phyloP scores from a whole-genome alignment of 495 filamentous ascomycete species.

The Annulohypoxylon moriforme region DNA sequence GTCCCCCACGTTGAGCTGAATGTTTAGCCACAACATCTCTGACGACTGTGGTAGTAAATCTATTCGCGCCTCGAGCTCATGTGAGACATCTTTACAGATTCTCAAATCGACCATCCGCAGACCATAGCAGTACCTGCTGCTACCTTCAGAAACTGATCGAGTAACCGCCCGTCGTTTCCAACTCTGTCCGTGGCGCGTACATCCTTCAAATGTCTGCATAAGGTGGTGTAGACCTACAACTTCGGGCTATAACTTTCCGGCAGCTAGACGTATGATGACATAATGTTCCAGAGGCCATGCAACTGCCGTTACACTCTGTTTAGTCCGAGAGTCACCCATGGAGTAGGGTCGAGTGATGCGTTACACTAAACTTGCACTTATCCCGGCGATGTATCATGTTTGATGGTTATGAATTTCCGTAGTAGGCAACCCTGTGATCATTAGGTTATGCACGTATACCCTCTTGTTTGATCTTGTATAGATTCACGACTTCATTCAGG shows the following conservation, averaged over 20 bases:
- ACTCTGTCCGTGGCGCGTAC: background rate
- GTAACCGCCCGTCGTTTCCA: background rate
- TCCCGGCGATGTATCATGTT: conserved; percentile 11
- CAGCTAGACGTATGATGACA: conserved; percentile 32
- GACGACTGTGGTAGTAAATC: conserved; percentile 9
- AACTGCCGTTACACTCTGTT: conserved; percentile 35
- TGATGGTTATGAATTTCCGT: background rate
- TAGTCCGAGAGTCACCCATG: conserved; percentile 7
- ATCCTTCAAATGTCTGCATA: background rate
- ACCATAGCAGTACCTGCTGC: background rate
- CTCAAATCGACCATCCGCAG: background rate
- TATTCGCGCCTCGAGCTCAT: conserved; percentile 12
- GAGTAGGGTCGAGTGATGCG: conserved; percentile 23
- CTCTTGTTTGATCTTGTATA: background rate
- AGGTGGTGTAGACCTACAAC: conserved; percentile 14
- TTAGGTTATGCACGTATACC: conserved; percentile 1
- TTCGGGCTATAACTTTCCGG: conserved; percentile 8
- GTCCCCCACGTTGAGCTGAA: conserved; percentile 35
- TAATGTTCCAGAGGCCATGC: conserved; percentile 28
- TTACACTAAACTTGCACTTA: conserved; percentile 4
- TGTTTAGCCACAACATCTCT: background rate
- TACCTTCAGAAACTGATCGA: background rate
- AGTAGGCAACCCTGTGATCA: background rate
- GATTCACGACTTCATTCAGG: conserved; percentile 4
- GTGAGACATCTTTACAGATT: background rate